phyloP scores from a whole-genome alignment of 345 rosid genomes.

The Hibiscus mutabilis region DNA sequence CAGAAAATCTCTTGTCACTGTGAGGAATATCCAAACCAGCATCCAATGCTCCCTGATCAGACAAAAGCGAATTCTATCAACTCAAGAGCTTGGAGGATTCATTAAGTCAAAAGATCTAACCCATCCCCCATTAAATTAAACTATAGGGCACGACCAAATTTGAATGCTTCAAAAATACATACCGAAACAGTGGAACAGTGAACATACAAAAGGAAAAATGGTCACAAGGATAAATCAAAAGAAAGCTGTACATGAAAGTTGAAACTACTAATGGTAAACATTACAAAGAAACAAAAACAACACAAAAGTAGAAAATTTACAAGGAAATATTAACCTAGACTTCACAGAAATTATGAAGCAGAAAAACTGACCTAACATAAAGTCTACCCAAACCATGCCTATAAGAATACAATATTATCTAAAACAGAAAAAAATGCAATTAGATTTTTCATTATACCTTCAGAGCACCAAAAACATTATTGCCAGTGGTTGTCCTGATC shows the following conservation, averaged over 20 bases:
- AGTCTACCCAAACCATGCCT: not conserved
- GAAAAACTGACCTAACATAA: too few relatives aligned
- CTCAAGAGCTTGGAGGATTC: not conserved
- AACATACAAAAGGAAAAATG: not conserved
- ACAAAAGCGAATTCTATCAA: not conserved
- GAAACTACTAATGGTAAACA: not conserved
- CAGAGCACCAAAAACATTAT: slow-evolving; percentile 65
- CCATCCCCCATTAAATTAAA: not conserved
- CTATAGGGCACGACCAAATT: not conserved
- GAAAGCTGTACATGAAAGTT: not conserved
- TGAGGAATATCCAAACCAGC: slow-evolving; percentile 89
- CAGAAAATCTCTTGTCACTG: slow-evolving; percentile 87
- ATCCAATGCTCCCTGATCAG: slow-evolving; percentile 70
- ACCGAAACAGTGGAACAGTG: not conserved
- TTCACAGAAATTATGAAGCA: not conserved
- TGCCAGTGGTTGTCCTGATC: slow-evolving; percentile 65
- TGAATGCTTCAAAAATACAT: not conserved
- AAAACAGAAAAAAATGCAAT: not conserved
- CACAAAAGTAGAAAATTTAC: not conserved
- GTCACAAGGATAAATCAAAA: not conserved
- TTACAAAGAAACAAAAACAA: too few relatives aligned
- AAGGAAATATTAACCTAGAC: not conserved
- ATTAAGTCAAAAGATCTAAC: not conserved
- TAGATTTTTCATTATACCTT: slow-evolving; percentile 34
- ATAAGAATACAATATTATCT: not conserved